phyloP scores from a whole-genome alignment of 1,284 basidiomycete genomes.

The Porogramme epimiltina region DNA sequence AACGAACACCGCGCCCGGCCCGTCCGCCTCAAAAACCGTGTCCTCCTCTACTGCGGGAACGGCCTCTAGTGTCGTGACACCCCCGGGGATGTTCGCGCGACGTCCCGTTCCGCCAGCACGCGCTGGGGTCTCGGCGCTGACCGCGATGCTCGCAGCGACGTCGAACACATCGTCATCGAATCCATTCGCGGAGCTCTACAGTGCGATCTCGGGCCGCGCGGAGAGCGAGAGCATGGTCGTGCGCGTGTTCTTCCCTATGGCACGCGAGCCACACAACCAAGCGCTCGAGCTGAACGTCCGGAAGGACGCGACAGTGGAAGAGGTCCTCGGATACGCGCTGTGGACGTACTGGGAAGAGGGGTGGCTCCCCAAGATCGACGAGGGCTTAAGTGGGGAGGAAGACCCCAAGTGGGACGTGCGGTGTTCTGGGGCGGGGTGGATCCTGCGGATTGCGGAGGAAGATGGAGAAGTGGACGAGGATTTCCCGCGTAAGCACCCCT shows the following conservation, averaged over 20 bases:
- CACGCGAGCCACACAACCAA: slow-evolving; percentile 59
- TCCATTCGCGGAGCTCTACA: slow-evolving; percentile 83
- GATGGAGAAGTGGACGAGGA: slow-evolving; percentile 99
- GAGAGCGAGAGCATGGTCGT: slow-evolving; percentile 68
- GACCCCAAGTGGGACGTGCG: slow-evolving; percentile 62
- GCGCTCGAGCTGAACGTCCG: slow-evolving; percentile 72
- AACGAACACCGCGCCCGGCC: not conserved
- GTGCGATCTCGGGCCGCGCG: slow-evolving; percentile 74
- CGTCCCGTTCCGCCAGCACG: slow-evolving; percentile 45
- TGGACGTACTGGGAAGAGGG: slow-evolving; percentile 92
- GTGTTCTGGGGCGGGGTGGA: slow-evolving; percentile 86
- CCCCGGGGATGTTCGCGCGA: slow-evolving; percentile 47
- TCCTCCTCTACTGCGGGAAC: not conserved
- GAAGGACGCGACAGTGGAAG: slow-evolving; percentile 91
- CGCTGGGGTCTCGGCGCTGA: slow-evolving; percentile 58
- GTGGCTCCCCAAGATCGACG: slow-evolving; percentile 78
- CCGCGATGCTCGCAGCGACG: slow-evolving; percentile 62
- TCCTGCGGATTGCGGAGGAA: slow-evolving; percentile 93
- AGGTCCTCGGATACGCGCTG: slow-evolving; percentile 92
- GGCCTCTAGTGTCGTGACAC: slow-evolving; percentile 18
- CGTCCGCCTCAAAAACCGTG: slow-evolving; percentile 1
- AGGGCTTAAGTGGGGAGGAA: slow-evolving; percentile 59
- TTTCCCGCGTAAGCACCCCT: slow-evolving; percentile 88
- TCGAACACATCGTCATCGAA: slow-evolving; percentile 65
- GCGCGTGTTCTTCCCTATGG: slow-evolving; percentile 88